These are phyloP conservation scores for Prunus dulcis DNA, from an alignment of 306 rosid species.

Conservation along the genomic window DNA sequence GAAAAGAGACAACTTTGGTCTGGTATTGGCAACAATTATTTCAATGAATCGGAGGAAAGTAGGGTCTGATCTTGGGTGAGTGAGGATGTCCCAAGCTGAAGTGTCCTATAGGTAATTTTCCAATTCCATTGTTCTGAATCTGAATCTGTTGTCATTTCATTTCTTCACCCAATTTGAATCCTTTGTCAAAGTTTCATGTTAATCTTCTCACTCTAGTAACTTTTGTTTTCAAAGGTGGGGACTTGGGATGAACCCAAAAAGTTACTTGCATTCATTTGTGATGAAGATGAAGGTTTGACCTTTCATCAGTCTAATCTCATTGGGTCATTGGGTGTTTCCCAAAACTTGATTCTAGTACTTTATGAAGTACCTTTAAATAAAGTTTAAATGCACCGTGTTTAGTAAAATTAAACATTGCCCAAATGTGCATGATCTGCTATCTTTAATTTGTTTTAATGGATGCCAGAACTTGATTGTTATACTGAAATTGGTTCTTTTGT, in stretches of 20 bases:
- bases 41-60: not conserved
- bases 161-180: not conserved
- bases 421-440: slow-evolving; percentile 12
- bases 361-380: not conserved
- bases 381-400: not conserved
- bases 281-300: not conserved
- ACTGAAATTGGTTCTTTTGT: not conserved
- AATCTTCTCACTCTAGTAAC: not conserved
- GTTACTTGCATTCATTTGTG: not conserved
- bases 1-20: not conserved
- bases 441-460: not conserved
- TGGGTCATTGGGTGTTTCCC: not conserved
- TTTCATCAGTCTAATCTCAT: not conserved
- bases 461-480: slow-evolving; percentile 4
- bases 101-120: slow-evolving; percentile 19
- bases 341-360: not conserved
- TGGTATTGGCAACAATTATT: not conserved
- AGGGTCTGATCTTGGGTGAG: slow-evolving; percentile 4
- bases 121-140: not conserved
- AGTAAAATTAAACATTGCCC: not conserved
- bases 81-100: slow-evolving; percentile 23
- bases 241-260: not conserved
- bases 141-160: not conserved
- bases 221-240: not conserved
- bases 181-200: not conserved